Base-by-base conservation (phyloP, 495 filamentous ascomycete genomes). In the Penicillium argentinense region DNA sequence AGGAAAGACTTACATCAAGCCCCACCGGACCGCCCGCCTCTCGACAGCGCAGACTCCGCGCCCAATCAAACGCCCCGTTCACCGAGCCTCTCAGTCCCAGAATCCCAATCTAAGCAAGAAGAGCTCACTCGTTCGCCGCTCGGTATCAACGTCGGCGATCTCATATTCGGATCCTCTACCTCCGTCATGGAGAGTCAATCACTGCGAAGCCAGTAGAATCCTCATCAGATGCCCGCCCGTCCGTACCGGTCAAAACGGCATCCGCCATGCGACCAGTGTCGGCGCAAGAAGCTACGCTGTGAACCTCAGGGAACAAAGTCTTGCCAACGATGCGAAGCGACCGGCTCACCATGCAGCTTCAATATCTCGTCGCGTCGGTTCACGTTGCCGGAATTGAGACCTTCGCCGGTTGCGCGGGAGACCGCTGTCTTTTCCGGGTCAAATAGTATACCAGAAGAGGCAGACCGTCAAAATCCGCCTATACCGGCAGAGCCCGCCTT, bases 191-290 rank as follows among this genome's bases (percentile, higher is more conserved):
- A 9, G 33, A 18, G n/a, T 9, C 14, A 3, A 5, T 36, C 14
- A 36, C 5, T 18, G 9, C 33, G 33, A 9, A 36, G 33, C 8
- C 16, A 36, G 21, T 36, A 16, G 17, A 36, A 36, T 36, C 33
- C 16, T 33, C 41, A 44, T 38, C 13, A 9, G n/a, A 26, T 33
- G 17, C 26, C 37, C 24, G 17, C 40, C 12, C 52, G 52, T 5
- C 52, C 52, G 12, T 55, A 55, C 16, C 52, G 52, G 3, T 55
- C 52, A 40, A 55, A 55, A 36, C 40, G 47, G 11, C 39, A 50
- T 23, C 29, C 46, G 12, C 52, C 52, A 1, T 55, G 52, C 18
- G 52, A 55, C 37, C 46, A 49, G 24, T 55, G 52, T 30, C 45
- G 52, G 24, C 34, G 39, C 13, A 46, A 45, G 13, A 55, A 55